These are phyloP conservation scores for Penicillium brevicompactum DNA, from an alignment of 2,329 filamentous ascomycete species.

Conservation along the genomic window DNA sequence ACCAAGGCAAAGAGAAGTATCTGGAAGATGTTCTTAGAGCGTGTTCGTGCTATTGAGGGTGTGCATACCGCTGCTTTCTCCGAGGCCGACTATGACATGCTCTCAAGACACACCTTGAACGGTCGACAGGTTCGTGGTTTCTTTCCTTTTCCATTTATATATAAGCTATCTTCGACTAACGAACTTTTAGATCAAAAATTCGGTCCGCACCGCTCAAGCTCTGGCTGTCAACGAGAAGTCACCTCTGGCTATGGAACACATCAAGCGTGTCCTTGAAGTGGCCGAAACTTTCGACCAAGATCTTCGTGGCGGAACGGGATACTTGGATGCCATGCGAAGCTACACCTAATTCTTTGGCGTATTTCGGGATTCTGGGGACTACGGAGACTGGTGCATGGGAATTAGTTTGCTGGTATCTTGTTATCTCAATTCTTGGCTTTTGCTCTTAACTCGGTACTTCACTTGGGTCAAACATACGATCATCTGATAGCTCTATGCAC, in stretches of 20 bases:
- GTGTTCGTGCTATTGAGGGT: conserved; percentile 67
- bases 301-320: conserved; percentile 77
- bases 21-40: conserved; percentile 81
- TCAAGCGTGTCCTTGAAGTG: conserved; percentile 80
- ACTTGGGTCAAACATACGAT: neutral
- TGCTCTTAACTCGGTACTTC: neutral
- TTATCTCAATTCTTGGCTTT: neutral
- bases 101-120: conserved; percentile 71
- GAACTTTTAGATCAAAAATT: conserved; percentile 78
- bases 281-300: conserved; percentile 81
- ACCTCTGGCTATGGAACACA: conserved; percentile 74
- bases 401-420: neutral
- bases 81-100: conserved; percentile 65
- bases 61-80: conserved; percentile 51
- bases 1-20: conserved; percentile 73
- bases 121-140: conserved; percentile 58
- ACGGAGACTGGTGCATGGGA: neutral
- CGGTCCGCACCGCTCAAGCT: conserved; percentile 78
- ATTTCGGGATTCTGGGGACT: neutral
- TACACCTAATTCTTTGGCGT: conserved; percentile 52
- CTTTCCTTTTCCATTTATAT: neutral
- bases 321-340: conserved; percentile 80
- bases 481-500: neutral
- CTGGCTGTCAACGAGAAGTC: conserved; percentile 75
- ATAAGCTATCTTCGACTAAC: neutral